Conservation (phyloP, 2,329 filamentous ascomycete genomes). For the Alternaria triticimaculans region DNA sequence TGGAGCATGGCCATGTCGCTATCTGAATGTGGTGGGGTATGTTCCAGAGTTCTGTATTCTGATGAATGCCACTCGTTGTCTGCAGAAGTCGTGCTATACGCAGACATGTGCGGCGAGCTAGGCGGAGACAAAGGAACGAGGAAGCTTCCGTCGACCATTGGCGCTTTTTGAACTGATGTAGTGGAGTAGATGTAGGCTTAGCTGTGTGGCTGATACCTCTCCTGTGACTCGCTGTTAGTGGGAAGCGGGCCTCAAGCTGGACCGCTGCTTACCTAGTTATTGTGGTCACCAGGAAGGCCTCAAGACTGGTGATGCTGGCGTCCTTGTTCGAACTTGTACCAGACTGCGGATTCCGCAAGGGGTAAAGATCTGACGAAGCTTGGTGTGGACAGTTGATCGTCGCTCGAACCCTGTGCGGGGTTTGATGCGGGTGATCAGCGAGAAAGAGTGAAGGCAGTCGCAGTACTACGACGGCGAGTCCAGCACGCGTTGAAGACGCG, state of each 20-base stretch:
- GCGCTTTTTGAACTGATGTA: slow-evolving; percentile 36
- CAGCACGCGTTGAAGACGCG: slow-evolving; percentile 35
- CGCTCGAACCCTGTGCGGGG: slow-evolving; percentile 40
- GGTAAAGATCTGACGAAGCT: slow-evolving; percentile 35
- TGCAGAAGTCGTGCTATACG: slow-evolving; percentile 51
- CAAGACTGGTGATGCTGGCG: not conserved
- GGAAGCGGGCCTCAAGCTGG: not conserved
- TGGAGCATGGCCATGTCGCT: slow-evolving; percentile 50
- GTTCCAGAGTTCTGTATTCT: slow-evolving; percentile 45
- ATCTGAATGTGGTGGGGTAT: slow-evolving; percentile 43
- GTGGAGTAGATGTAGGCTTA: slow-evolving; percentile 22
- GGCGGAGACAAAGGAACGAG: slow-evolving; percentile 58
- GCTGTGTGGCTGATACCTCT: slow-evolving; percentile 28
- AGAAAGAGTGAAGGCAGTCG: slow-evolving; percentile 25
- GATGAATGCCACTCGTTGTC: slow-evolving; percentile 54
- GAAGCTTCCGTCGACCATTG: slow-evolving; percentile 55
- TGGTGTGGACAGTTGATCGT: slow-evolving; percentile 33
- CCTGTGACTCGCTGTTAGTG: slow-evolving; percentile 35
- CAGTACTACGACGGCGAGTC: slow-evolving; percentile 32
- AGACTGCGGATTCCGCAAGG: slow-evolving; percentile 11
- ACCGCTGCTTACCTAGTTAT: slow-evolving; percentile 16
- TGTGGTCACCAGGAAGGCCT: slow-evolving; percentile 10
- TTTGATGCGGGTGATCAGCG: slow-evolving; percentile 43
- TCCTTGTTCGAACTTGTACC: not conserved
- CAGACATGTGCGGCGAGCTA: slow-evolving; percentile 59